These are phyloP conservation scores for Mortierella antarctica DNA, from an alignment of 192 early-diverging fungal species.

Conservation along the genomic window DNA sequence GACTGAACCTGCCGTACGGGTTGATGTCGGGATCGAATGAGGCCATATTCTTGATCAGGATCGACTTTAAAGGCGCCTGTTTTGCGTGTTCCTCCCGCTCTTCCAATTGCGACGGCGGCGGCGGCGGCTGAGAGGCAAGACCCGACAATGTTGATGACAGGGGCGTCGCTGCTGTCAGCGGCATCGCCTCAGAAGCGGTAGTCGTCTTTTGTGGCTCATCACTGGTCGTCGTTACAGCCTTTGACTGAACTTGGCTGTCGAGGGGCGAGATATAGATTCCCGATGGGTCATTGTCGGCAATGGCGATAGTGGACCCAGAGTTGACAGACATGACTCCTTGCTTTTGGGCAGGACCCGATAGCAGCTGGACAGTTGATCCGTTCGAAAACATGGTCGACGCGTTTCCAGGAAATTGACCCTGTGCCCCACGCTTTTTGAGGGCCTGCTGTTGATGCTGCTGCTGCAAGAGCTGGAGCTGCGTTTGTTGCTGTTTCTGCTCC, in stretches of 20 bases:
- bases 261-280: too few species aligned
- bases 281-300: not conserved
- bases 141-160: constrained; percentile 1
- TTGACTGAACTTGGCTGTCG: too few species aligned
- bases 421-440: not conserved
- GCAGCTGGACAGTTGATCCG: not conserved
- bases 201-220: constrained; percentile 3
- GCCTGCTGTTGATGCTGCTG: constrained; percentile 18
- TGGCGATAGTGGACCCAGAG: constrained; percentile 16
- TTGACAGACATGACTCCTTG: constrained; percentile 21
- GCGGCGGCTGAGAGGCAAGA: not conserved
- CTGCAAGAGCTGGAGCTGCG: not conserved
- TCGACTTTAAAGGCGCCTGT: not conserved
- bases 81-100: too few species aligned
- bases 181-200: constrained; percentile 1
- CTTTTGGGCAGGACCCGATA: not conserved
- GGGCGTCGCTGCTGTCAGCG: constrained; percentile 5
- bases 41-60: constrained; percentile 2
- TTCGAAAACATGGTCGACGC: constrained; percentile 22
- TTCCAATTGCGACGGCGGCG: not conserved
- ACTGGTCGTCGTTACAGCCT: too few species aligned
- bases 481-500: constrained; percentile 6
- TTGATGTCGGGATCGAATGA: constrained; percentile 18
- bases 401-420: constrained; percentile 10
- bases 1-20: constrained; percentile 6